A percentile compares a stretch with the other conserved stretches of the same genome.
Evolutionary conservation across 129 eudicot species (phyloP).

Genomic region (Centrapalus pauciflorus): DNA sequence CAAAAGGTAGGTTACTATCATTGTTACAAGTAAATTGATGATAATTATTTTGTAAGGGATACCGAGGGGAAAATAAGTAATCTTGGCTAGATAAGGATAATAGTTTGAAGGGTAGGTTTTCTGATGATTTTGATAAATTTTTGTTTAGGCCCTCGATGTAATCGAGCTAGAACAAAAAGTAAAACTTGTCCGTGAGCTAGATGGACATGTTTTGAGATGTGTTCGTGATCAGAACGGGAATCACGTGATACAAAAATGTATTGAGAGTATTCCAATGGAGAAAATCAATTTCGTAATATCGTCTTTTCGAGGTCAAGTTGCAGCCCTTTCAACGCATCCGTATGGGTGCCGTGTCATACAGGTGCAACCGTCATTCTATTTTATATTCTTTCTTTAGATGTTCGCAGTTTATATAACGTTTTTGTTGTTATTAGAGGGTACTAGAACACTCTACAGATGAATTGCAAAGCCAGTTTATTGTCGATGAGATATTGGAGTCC

Average conservation of each 20-base stretch:
- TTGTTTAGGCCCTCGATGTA: constrained; percentile 74
- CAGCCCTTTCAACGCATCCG: constrained; percentile 74
- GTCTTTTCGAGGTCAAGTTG: constrained; percentile 81
- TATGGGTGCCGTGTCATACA: constrained; percentile 95
- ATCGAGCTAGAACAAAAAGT: constrained; percentile 71
- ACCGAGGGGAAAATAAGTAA: not conserved
- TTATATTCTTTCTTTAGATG: not conserved
- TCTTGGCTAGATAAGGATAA: not conserved
- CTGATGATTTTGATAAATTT: not conserved
- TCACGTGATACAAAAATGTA: constrained; percentile 85
- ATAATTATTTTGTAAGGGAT: not conserved
- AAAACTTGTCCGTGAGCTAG: constrained; percentile 66
- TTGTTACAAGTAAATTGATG: not conserved
- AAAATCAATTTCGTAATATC: constrained; percentile 57
- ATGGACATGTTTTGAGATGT: constrained; percentile 78
- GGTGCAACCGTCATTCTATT: constrained; percentile 34
- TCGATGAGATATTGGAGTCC: constrained; percentile 74
- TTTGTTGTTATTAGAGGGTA: constrained; percentile 47
- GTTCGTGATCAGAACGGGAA: constrained; percentile 94
- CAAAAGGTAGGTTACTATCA: constrained; percentile 54
- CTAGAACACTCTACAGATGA: constrained; percentile 57
- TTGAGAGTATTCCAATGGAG: constrained; percentile 60
- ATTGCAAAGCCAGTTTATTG: constrained; percentile 54
- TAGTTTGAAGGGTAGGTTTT: not conserved
- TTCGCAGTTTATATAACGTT: constrained; percentile 10